phyloP scores from a whole-genome alignment of 2,329 filamentous ascomycete genomes.

The Teratosphaeria gauchensis region DNA sequence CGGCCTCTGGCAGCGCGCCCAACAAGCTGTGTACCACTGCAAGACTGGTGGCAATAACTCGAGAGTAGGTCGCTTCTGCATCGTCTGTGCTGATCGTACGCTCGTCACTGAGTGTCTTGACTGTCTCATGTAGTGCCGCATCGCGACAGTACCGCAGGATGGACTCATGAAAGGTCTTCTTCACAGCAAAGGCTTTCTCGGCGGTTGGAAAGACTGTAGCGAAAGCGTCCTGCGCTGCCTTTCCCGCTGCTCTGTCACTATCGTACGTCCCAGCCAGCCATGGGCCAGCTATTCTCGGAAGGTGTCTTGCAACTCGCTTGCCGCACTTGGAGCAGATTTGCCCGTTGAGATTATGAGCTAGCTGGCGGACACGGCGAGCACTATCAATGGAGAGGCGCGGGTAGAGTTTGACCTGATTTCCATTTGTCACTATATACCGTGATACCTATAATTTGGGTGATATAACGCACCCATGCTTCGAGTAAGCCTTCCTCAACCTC shows the following conservation, averaged over 20 bases:
- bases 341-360: slow-evolving; percentile 68
- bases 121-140: slow-evolving; percentile 66
- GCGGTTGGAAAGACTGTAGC: slow-evolving; percentile 65
- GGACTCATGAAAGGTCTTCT: slow-evolving; percentile 68
- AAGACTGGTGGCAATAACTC: slow-evolving; percentile 58
- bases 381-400: slow-evolving; percentile 85
- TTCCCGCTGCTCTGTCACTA: slow-evolving; percentile 64
- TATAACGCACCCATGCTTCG: slow-evolving; percentile 67
- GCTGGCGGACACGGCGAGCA: slow-evolving; percentile 75
- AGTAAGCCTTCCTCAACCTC: slow-evolving; percentile 73
- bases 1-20: slow-evolving; percentile 33
- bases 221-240: slow-evolving; percentile 69
- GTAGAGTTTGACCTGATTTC: slow-evolving; percentile 65
- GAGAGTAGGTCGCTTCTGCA: slow-evolving; percentile 71
- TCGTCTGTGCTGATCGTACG: slow-evolving; percentile 76
- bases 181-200: slow-evolving; percentile 68
- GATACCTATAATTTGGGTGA: slow-evolving; percentile 1
- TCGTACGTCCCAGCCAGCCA: slow-evolving; percentile 90
- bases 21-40: slow-evolving; percentile 47
- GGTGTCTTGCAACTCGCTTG: slow-evolving; percentile 72
- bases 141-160: slow-evolving; percentile 76
- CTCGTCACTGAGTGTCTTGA: slow-evolving; percentile 79
- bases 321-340: slow-evolving; percentile 50
- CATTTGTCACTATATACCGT: slow-evolving; percentile 23
- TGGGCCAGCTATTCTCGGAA: slow-evolving; percentile 70